Conservation (phyloP, 768 basidiomycete genomes). For the Lactarius sanguifluus region DNA sequence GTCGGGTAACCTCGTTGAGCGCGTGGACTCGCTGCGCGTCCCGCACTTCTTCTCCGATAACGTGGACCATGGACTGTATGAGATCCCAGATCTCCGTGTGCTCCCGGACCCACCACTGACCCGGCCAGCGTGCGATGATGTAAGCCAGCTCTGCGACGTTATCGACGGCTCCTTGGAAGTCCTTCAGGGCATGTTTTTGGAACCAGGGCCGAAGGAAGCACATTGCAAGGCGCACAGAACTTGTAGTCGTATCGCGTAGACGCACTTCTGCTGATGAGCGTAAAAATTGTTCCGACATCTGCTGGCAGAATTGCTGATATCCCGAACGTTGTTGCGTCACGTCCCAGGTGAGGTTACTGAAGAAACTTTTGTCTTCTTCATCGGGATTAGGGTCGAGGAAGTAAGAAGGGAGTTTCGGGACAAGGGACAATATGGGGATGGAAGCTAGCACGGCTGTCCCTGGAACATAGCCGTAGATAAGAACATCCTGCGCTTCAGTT, state of each 20-base stretch:
- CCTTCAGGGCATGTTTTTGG: slow-evolving; percentile 46
- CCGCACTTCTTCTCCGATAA: slow-evolving; percentile 65
- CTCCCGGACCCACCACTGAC: slow-evolving; percentile 64
- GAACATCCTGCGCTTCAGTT: slow-evolving; percentile 72
- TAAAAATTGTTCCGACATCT: slow-evolving; percentile 63
- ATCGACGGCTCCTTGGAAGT: slow-evolving; percentile 41
- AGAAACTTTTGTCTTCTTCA: slow-evolving; percentile 38
- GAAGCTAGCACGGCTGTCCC: slow-evolving; percentile 65
- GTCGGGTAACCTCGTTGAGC: slow-evolving; percentile 47
- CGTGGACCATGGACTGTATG: slow-evolving; percentile 55
- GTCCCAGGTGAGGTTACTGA: slow-evolving; percentile 52
- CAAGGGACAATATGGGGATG: slow-evolving; percentile 61
- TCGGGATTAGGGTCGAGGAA: slow-evolving; percentile 45
- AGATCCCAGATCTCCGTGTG: slow-evolving; percentile 61
- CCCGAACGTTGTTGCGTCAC: slow-evolving; percentile 57
- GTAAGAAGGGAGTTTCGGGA: slow-evolving; percentile 72
- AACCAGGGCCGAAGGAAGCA: slow-evolving; percentile 72
- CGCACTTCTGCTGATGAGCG: slow-evolving; percentile 54
- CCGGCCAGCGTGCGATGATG: slow-evolving; percentile 54
- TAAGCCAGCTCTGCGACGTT: slow-evolving; percentile 40
- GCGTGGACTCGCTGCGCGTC: slow-evolving; percentile 46
- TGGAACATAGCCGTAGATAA: slow-evolving; percentile 69
- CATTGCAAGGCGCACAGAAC: slow-evolving; percentile 66
- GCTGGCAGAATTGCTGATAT: slow-evolving; percentile 70
- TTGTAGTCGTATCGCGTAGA: slow-evolving; percentile 63